Evolutionary conservation across 768 basidiomycete species (phyloP), one percentile per base, ranked within the genome.

Genomic region (Russula brevipes): DNA sequence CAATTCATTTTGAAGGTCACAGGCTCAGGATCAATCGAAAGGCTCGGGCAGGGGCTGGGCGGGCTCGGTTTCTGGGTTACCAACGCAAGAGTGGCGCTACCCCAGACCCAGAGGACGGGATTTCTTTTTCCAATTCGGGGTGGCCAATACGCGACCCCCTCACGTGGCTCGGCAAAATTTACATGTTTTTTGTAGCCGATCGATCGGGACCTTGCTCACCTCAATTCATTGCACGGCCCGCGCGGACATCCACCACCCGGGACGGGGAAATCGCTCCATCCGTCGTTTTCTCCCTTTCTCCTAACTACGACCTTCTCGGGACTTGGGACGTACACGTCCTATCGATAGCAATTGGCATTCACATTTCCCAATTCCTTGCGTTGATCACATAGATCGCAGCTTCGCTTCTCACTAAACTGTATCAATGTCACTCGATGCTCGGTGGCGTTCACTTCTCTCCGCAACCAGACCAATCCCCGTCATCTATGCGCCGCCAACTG

Each of bases 371-470:
- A 54, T 39, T 12, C 3, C 53, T 41, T 4, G 31, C 59, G 59
- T 59, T 52, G 59, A 59, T 59, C 59, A n/a, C 39, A 47, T 12
- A 16, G 14, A 50, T 19, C 38, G 12, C 24, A 1, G 1, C 42
- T 45, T 56, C 55, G 11, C 55, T 56, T 56, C 55, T n/a, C 2
- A 8, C 39, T 35, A 42, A 62, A 35, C 35, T 63, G 61, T 35
- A 7, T 12, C 36, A 19, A 17, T 53, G 61, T 63, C 61, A 63
- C n/a, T 14, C 12, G 17, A 19, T 51, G 42, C 30, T 35, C 10
- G 17, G 33, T 51, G 42, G 54, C 44, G 44, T 41, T 45, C 36
- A 12, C 50, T 57, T 57, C 49, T 42, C 31, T 42, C 42, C 47
- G 11, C 31, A 14, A 44, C 38, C 30, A n/a, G 11, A 39, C 10